Percentiles rank a stretch among this genome's conserved stretches.
Evolutionary conservation across 495 filamentous ascomycete species (phyloP).

Genomic region (Penicillium waksmanii): DNA sequence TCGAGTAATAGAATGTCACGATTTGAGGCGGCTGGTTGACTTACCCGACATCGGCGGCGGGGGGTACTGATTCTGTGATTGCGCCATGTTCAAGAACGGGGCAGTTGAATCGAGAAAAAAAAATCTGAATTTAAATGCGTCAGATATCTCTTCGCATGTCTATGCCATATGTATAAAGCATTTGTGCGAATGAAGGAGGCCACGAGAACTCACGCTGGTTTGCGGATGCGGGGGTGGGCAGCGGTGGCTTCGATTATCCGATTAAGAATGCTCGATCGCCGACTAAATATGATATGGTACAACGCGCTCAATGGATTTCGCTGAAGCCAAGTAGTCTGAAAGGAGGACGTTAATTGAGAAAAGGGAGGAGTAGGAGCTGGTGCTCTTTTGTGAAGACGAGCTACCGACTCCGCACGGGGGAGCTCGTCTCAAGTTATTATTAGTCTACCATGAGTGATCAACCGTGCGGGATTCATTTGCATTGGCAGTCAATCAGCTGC

Average conservation of each 20-base stretch:
- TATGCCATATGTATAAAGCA: no score
- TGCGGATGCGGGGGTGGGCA: no score
- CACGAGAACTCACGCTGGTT: no score
- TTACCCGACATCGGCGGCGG: conserved; percentile 30
- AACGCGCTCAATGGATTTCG: no score
- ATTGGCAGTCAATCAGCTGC: conserved; percentile 16
- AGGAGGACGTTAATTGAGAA: no score
- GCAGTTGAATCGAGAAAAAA: background rate
- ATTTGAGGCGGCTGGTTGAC: background rate
- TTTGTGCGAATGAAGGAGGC: no score
- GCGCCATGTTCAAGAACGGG: background rate
- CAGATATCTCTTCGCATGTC: no score
- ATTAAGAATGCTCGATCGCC: no score
- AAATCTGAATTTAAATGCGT: background rate
- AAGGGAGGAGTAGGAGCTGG: no score
- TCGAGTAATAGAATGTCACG: background rate
- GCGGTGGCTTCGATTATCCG: no score
- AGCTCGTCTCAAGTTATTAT: conserved; percentile 19
- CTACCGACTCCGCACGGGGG: conserved; percentile 14
- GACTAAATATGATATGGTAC: no score
- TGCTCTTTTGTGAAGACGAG: background rate
- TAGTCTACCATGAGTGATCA: conserved; percentile 14
- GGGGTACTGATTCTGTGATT: conserved; percentile 19
- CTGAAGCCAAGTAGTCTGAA: no score
- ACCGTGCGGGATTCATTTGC: background rate